Percentiles rank a stretch among this genome's conserved stretches.
Conservation (phyloP, 352 stramenopile genomes). For the Phytophthora crassamura region DNA sequence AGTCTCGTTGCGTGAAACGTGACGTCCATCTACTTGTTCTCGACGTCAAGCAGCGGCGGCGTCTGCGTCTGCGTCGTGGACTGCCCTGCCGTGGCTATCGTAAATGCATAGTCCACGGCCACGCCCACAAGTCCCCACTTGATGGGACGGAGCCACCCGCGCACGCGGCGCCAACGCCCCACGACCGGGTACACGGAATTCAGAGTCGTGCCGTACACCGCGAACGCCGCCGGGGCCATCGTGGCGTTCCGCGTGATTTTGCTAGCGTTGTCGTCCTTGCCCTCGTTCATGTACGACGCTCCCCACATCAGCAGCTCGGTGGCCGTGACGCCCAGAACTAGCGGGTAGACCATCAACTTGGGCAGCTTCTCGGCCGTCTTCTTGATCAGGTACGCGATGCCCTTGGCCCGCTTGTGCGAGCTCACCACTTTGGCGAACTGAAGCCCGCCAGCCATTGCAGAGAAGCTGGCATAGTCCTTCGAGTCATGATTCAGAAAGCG, state of each 20-base stretch:
- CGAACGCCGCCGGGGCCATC: constrained; percentile 33
- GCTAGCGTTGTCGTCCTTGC: constrained; percentile 19
- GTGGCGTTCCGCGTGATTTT: constrained; percentile 29
- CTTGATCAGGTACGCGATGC: constrained; percentile 36
- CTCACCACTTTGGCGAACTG: constrained; percentile 29
- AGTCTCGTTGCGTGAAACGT: not conserved
- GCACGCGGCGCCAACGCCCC: constrained; percentile 33
- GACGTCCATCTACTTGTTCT: constrained; percentile 6
- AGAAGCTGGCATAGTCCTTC: constrained; percentile 37
- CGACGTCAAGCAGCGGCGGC: constrained; percentile 7
- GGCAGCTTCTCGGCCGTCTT: constrained; percentile 35
- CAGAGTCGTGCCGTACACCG: constrained; percentile 34
- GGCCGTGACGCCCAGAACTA: constrained; percentile 35
- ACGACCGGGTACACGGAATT: constrained; percentile 38
- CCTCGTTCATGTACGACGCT: constrained; percentile 30
- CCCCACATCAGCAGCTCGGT: constrained; percentile 35
- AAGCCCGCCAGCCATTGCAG: constrained; percentile 32
- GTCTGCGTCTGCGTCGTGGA: constrained; percentile 13
- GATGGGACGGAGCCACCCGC: constrained; percentile 26
- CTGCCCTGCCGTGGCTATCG: constrained; percentile 11
- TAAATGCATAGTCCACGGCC: constrained; percentile 24
- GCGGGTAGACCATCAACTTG: constrained; percentile 33
- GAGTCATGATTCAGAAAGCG: constrained; percentile 36
- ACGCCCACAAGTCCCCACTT: constrained; percentile 36
- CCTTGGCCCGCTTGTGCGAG: constrained; percentile 29